phyloP scores from a whole-genome alignment of 2,329 filamentous ascomycete species.

The Fusarium guadeloupense region DNA sequence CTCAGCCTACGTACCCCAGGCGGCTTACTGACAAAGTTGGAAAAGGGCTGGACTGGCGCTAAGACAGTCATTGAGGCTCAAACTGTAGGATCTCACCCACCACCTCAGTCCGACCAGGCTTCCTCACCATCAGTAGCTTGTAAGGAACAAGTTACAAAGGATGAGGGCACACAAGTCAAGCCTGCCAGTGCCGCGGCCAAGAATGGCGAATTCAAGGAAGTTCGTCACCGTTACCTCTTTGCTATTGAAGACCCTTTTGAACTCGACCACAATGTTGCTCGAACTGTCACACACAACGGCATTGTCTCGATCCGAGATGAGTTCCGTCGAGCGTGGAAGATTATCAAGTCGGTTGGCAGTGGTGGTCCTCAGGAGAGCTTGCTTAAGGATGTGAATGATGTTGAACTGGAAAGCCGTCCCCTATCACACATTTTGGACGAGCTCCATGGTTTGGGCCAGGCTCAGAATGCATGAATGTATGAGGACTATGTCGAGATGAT shows the following conservation, averaged over 20 bases:
- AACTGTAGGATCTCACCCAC: slow-evolving; percentile 39
- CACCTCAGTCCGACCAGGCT: slow-evolving; percentile 30
- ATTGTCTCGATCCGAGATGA: slow-evolving; percentile 86
- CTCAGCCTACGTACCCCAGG: slow-evolving; percentile 78
- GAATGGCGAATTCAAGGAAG: slow-evolving; percentile 66
- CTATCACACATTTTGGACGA: slow-evolving; percentile 46
- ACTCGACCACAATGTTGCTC: slow-evolving; percentile 84
- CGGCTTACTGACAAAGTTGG: slow-evolving; percentile 76
- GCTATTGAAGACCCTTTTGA: slow-evolving; percentile 95
- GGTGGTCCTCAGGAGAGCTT: slow-evolving; percentile 57
- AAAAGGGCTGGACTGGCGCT: slow-evolving; percentile 88
- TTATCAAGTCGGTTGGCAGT: slow-evolving; percentile 66
- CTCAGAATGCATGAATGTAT: slow-evolving; percentile 20
- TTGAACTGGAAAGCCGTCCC: slow-evolving; percentile 33
- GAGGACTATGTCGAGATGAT: slow-evolving; percentile 17
- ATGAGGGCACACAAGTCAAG: slow-evolving; percentile 16
- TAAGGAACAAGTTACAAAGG: slow-evolving; percentile 1
- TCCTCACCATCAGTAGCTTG: neutral
- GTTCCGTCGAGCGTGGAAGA: slow-evolving; percentile 80
- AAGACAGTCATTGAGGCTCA: slow-evolving; percentile 71
- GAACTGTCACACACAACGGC: slow-evolving; percentile 84
- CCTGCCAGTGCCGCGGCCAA: slow-evolving; percentile 41
- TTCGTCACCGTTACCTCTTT: slow-evolving; percentile 83
- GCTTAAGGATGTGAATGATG: slow-evolving; percentile 59
- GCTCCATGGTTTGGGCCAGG: slow-evolving; percentile 46